Conservation (phyloP, 345 rosid genomes). For the Gossypium sturtianum region DNA sequence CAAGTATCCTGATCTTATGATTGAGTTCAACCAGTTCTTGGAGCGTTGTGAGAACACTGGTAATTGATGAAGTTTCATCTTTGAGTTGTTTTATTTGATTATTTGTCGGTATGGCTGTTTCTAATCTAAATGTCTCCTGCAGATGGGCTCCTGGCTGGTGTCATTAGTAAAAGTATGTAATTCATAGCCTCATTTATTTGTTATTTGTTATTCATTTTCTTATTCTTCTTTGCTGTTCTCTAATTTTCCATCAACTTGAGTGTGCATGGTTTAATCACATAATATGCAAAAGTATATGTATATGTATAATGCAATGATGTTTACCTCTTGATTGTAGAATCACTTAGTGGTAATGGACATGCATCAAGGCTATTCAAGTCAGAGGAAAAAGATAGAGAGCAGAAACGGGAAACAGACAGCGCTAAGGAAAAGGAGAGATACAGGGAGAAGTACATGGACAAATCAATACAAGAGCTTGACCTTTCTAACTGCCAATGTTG, state of each 20-base stretch:
- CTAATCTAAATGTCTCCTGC: constrained; percentile 35
- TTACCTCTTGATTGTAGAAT: constrained; percentile 45
- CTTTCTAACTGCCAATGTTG: constrained; percentile 84
- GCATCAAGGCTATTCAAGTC: constrained; percentile 50
- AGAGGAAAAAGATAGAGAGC: constrained; percentile 75
- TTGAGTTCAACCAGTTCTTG: constrained; percentile 79
- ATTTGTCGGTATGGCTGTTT: constrained; percentile 16
- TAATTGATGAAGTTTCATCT: constrained; percentile 28
- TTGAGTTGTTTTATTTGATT: constrained; percentile 21
- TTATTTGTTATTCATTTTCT: neutral
- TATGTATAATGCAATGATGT: constrained; percentile 20
- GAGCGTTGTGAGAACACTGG: constrained; percentile 89
- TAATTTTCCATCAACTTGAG: neutral
- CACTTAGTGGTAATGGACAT: constrained; percentile 51
- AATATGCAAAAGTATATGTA: neutral
- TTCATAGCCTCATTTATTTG: neutral
- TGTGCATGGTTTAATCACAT: neutral
- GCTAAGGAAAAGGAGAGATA: constrained; percentile 71
- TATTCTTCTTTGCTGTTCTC: constrained; percentile 10
- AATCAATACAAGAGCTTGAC: constrained; percentile 97
- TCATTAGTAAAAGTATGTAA: constrained; percentile 87
- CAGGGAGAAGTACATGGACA: constrained; percentile 75
- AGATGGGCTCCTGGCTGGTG: constrained; percentile 94
- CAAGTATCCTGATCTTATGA: constrained; percentile 85
- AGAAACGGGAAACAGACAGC: constrained; percentile 65